A percentile compares a stretch with the other conserved stretches of the same genome.
phyloP scores from a whole-genome alignment of 768 basidiomycete species.

The Pleurotus tuoliensis region DNA sequence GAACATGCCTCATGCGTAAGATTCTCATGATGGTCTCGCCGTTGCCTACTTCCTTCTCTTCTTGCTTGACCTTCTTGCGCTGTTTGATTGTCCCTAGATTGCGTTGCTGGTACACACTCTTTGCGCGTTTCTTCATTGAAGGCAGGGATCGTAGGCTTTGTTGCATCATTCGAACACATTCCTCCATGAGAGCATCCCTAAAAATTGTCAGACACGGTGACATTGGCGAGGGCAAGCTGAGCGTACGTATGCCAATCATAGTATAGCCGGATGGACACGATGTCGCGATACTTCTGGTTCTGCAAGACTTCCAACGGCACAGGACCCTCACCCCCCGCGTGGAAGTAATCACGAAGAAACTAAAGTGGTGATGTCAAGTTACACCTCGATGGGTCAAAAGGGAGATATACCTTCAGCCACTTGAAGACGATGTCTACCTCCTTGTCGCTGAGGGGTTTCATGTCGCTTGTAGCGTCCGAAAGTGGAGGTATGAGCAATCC shows the following conservation, averaged over 20 bases:
- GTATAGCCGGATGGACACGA: constrained; percentile 86
- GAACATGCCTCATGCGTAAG: constrained; percentile 82
- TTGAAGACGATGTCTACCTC: constrained; percentile 99
- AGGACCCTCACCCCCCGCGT: constrained; percentile 90
- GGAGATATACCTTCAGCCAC: constrained; percentile 76
- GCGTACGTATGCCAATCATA: constrained; percentile 94
- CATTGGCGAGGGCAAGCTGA: background rate
- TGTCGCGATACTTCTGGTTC: constrained; percentile 92
- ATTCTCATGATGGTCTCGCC: constrained; percentile 95
- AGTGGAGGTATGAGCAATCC: constrained; percentile 87
- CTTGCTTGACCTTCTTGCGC: constrained; percentile 87
- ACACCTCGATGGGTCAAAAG: background rate
- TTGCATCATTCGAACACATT: constrained; percentile 95
- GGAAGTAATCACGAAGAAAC: constrained; percentile 95
- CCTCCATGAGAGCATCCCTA: constrained; percentile 86
- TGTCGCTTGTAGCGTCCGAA: constrained; percentile 78
- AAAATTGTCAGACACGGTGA: constrained; percentile 9
- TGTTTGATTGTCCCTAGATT: constrained; percentile 96
- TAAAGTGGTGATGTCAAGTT: constrained; percentile 24
- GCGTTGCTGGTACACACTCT: constrained; percentile 88
- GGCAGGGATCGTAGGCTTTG: constrained; percentile 72
- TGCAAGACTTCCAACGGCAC: constrained; percentile 83
- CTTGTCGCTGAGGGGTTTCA: constrained; percentile 91
- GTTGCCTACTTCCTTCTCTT: constrained; percentile 70
- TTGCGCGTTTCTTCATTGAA: constrained; percentile 81